Evolutionary conservation across 768 basidiomycete genomes (phyloP), one percentile per base, ranked within the genome.

Genomic region (Suillus variegatus): DNA sequence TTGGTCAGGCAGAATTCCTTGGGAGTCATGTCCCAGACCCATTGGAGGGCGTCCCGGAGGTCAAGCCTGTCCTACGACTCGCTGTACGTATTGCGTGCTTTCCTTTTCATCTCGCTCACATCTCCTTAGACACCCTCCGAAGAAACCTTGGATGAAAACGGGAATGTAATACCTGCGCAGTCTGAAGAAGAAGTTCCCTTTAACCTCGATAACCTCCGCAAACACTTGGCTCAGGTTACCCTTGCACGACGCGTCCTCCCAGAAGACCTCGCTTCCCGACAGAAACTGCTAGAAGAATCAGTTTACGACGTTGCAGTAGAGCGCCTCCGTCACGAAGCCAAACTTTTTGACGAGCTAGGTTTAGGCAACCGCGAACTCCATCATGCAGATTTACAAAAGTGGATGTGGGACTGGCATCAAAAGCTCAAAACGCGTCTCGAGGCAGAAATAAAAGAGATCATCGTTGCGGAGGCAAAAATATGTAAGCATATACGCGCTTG

Each of bases 341-440:
- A 88, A 64, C 60, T 82, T 1, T 83, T 94, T 61, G 81, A 85
- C 6, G 79, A 83, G 36, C 80, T 90, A 20, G 89, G 89, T 16
- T 69, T 93, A 28, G 82, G 75, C 35, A 81, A 78, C 65, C 77
- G 76, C 22, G 77, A 78, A 10, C 77, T 87, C 61, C 80, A 79
- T 52, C 76, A 80, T 36, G 78, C 79, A 18, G 83, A 86, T 67
- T 78, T 96, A 32, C 87, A 88, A 68, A 75, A 77, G 47, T 91
- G 90, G 91, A 93, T 97, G 92, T 94, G 91, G 90, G 79, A 85
- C 8, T 97, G 94, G 94, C 90, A 94, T 71, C 70, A 76, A 20
- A 82, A 83, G 67, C 81, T 95, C n/a, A 75, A 81, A 36, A 73
- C 57, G 5, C 80, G 86, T 6, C 75, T 91, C 6, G 79, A 81